Base-by-base conservation (phyloP, 1,284 basidiomycete species). In the Vanrija humicola region DNA sequence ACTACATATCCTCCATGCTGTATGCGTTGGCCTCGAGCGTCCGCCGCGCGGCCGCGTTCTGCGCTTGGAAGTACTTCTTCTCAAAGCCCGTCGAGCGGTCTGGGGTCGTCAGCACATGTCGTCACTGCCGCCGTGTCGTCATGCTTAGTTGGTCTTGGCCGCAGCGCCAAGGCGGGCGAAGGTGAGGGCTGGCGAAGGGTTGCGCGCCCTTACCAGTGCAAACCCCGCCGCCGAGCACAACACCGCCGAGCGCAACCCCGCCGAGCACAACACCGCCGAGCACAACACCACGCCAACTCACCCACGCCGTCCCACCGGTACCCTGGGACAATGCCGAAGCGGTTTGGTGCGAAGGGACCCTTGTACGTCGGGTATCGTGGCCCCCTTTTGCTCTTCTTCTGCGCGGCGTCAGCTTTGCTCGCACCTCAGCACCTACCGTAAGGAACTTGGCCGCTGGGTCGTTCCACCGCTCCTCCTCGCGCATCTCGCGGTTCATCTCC, bases 251-350 rank as follows among this genome's bases (percentile, higher is more conserved):
- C 49, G 29, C 50, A 52, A 47, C n/a, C n/a, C n/a, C n/a, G n/a
- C n/a, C n/a, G n/a, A n/a, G n/a, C 49, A 54, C 56, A 34, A 45
- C 38, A 45, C 16, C 39, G 18, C n/a, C 39, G 38, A 29, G n/a
- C 49, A 54, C 56, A 34, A 45, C 38, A 45, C n/a, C 39, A n/a
- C n/a, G 21, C 39, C 34, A 29, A 84, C 84, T 71, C 66, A 92
- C 90, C 90, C 54, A 94, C 91, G 45, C 91, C 92, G 72, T 98
- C 95, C 95, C 94, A 98, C 64, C 95, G 82, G 72, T 94, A 94
- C 0, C 95, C 95, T 12, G 95, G 96, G 54, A 84, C 86, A 62
- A 99, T 97, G 23, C 87, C 87, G 74, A 95, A 98, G 9, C 95
- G 85, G 78, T 99, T 98, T 8, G 94, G 92, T 16, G 92, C 87